These are phyloP conservation scores for Xylariaceae sp. DNA, from an alignment of 2,329 filamentous ascomycete species.

Conservation along the genomic window DNA sequence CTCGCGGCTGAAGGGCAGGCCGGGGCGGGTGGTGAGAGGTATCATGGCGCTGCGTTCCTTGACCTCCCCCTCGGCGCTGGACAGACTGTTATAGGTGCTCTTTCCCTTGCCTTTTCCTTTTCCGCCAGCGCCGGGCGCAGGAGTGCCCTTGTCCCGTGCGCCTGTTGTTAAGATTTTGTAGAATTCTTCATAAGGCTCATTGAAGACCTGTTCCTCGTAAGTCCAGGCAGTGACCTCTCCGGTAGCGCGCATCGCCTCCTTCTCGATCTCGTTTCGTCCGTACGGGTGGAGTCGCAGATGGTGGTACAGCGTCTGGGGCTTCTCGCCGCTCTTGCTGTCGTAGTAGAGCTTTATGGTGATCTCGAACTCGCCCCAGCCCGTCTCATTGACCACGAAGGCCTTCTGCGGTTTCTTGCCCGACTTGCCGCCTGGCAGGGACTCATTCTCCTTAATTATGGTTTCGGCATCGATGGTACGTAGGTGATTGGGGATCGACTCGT, in stretches of 20 bases:
- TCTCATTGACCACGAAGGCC: constrained; percentile 77
- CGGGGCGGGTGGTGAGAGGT: constrained; percentile 59
- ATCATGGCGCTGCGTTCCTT: constrained; percentile 67
- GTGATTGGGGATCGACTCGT: constrained; percentile 92
- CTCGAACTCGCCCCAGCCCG: constrained; percentile 97
- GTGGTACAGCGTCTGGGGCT: constrained; percentile 93
- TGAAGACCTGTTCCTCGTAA: constrained; percentile 94
- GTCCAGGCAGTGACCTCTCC: constrained; percentile 70
- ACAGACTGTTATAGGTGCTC: constrained; percentile 16
- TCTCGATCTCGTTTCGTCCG: constrained; percentile 72
- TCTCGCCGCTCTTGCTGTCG: constrained; percentile 79
- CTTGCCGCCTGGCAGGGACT: constrained; percentile 18
- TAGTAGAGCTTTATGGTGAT: constrained; percentile 96
- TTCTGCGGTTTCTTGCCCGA: constrained; percentile 42
- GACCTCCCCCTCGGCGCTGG: constrained; percentile 32
- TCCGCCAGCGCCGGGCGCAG: constrained; percentile 36
- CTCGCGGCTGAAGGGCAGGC: constrained; percentile 67
- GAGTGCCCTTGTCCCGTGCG: constrained; percentile 47
- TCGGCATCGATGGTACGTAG: constrained; percentile 59
- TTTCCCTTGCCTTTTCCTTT: constrained; percentile 54
- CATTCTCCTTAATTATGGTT: constrained; percentile 28
- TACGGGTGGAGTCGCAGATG: constrained; percentile 88
- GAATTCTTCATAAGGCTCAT: constrained; percentile 90
- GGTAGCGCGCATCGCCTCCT: constrained; percentile 53
- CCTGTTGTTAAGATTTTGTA: constrained; percentile 80